phyloP scores from a whole-genome alignment of 495 filamentous ascomycete genomes.

The Penicillium macrosclerotiorum region DNA sequence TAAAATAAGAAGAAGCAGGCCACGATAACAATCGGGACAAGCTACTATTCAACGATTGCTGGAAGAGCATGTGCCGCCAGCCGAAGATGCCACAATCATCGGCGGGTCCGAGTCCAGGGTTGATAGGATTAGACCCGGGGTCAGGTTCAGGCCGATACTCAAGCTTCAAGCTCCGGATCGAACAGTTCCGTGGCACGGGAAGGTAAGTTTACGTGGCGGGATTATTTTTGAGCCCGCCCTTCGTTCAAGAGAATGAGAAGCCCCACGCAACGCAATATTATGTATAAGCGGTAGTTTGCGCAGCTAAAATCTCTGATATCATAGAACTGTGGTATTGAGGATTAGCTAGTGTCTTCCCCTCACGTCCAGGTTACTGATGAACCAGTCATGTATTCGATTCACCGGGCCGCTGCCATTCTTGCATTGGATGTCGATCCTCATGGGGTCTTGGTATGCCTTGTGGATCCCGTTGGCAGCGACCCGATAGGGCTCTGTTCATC shows the following conservation, averaged over 20 bases:
- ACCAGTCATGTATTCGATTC: background rate
- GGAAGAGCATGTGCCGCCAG: constrained; percentile 5
- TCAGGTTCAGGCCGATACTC: background rate
- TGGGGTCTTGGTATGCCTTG: constrained; percentile 8
- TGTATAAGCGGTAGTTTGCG: background rate
- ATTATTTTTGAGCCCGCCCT: background rate
- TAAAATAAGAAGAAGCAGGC: background rate
- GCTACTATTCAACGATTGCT: background rate
- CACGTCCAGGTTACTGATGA: constrained; percentile 7
- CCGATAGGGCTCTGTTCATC: constrained; percentile 20
- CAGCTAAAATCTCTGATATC: constrained; percentile 6
- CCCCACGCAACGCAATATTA: background rate
- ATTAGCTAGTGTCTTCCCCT: constrained; percentile 6
- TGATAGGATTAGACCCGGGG: background rate
- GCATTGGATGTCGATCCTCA: constrained; percentile 10
- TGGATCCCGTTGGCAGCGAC: constrained; percentile 1
- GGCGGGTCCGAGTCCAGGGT: background rate
- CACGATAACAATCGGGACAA: background rate
- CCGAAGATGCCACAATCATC: background rate
- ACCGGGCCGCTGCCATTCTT: constrained; percentile 8
- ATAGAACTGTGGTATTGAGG: background rate
- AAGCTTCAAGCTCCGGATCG: background rate
- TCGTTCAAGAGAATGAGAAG: background rate
- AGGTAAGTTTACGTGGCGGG: background rate
- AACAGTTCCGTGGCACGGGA: too few relatives aligned